These are phyloP conservation scores for Glycine soja DNA, from an alignment of 306 rosid species.

Conservation along the genomic window DNA sequence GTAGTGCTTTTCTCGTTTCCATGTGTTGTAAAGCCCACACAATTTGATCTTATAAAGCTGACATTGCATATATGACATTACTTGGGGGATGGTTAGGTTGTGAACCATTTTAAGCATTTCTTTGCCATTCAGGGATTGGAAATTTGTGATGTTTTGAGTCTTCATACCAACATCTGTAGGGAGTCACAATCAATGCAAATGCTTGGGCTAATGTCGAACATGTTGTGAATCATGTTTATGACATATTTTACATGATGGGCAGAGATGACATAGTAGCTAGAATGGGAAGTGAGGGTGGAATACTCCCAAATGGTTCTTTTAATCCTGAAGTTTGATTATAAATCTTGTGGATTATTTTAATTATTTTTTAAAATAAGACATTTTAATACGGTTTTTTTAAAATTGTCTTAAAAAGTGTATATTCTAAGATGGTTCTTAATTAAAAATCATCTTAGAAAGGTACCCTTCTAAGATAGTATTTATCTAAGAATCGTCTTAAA, in stretches of 20 bases:
- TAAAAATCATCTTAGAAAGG: too few relatives aligned
- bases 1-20: slow-evolving; percentile 20
- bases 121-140: slow-evolving; percentile 16
- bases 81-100: slow-evolving; percentile 9
- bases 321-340: too few relatives aligned
- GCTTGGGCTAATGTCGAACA: slow-evolving; percentile 91
- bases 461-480: too few relatives aligned
- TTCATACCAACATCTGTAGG: slow-evolving; percentile 56
- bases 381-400: too few relatives aligned
- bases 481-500: too few relatives aligned
- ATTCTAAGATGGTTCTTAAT: too few relatives aligned
- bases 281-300: slow-evolving; percentile 94
- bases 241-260: slow-evolving; percentile 88
- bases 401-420: too few relatives aligned
- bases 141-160: slow-evolving; percentile 22
- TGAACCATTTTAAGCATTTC: slow-evolving; percentile 17
- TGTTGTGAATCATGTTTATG: slow-evolving; percentile 90
- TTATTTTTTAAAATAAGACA: too few relatives aligned
- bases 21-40: slow-evolving; percentile 23
- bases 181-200: slow-evolving; percentile 73
- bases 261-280: slow-evolving; percentile 88
- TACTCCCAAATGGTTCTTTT: slow-evolving; percentile 73
- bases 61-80: slow-evolving; percentile 21
- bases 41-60: slow-evolving; percentile 26
- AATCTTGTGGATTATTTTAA: too few relatives aligned